Evolutionary conservation across 306 rosid genomes (phyloP), one percentile per base, ranked within the genome.

Genomic region (Vigna nakashimae): DNA sequence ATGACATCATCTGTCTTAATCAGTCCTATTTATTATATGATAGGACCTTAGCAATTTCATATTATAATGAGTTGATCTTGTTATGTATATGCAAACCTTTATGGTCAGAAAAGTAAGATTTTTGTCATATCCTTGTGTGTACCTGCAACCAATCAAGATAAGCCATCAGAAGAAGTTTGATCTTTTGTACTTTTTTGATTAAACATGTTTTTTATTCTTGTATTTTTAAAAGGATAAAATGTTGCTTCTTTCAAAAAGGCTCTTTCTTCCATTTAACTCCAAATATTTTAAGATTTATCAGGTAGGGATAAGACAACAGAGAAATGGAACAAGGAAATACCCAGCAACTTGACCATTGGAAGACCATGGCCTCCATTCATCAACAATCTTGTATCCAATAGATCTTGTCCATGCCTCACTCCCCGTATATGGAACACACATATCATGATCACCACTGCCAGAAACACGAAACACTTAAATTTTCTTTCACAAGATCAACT

Each of bases 391-490:
- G 86, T 92, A 92, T 64, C 97, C 97, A 2, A 94, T 0, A 22
- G 97, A 90, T 87, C 86, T 87, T 3, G 97, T 92, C 97, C 98
- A 94, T 1, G 97, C 93, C 86, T 90, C 60, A 43, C 86, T 87
- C 65, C 98, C 97, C 1, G 97, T 92, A 85, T 32, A 94, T 5
- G 98, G 98, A 83, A 92, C 97, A 81, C 97, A 94, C 95, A 94
- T 73, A 71, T 94, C 98, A 80, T 92, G 97, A 85, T 94, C 98
- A 7, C 98, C 98, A 30, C 98, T 92, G 88, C 69, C 43, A 63
- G 32, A 82, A 73, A 70, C 16, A 2, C 9, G 16, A 67, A 75
- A 45, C 68, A 22, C 10, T 18, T n/a, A 18, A 55, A 65, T 56
- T 68, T 68, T 38, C 32, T 18, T 67, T 34, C 14, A 58, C 20